Base-by-base conservation (phyloP, 2,329 filamentous ascomycete species). In the Xylariaceae sp. region DNA sequence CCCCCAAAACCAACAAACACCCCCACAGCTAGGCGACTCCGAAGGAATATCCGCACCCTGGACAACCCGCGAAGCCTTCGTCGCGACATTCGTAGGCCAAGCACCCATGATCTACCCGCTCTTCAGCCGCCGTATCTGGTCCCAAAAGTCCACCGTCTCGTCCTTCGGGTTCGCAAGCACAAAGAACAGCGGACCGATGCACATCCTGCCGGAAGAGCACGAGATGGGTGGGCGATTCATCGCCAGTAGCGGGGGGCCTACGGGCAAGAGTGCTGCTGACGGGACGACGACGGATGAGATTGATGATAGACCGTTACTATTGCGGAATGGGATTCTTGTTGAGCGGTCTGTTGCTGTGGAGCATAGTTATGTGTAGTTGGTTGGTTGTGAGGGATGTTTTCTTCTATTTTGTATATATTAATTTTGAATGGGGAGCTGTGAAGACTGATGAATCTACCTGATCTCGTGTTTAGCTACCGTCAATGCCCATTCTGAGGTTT, bases 41-140 rank as follows among this genome's bases (percentile, higher is more conserved):
- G 39, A 49, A 47, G 34, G 35, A 15, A 17, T 58, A 3, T 44
- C 56, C 4, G 56, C 56, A 2, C 8, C 39, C 5, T 58, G 51
- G 56, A 44, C 56, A 1, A 15, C 8, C 7, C 44, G 56, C 9
- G 56, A 58, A 18, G 23, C 39, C 23, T 50, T 58, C n/a, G 56
- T 58, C 2, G 51, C 51, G 8, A 58, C 53, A 11, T 39, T 58
- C 11, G 56, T 51, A 1, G 56, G 56, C 4, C 56, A 58, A 23
- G 18, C 48, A 4, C 30, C 47, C 7, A 48, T 58, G 45, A 39
- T 58, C 34, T 35, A 56, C n/a, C 34, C 55, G 35, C 34, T 53
- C n/a, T 51, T 52, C 18, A 18, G 17, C 17, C 17, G 17, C 2
- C 17, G 17, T 18, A 18, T 18, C 17, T 18, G 17, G 17, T 18